Percentiles rank a stretch among this genome's conserved stretches.
phyloP scores from a whole-genome alignment of 768 basidiomycete species.

The Rhodotorula diobovata region DNA sequence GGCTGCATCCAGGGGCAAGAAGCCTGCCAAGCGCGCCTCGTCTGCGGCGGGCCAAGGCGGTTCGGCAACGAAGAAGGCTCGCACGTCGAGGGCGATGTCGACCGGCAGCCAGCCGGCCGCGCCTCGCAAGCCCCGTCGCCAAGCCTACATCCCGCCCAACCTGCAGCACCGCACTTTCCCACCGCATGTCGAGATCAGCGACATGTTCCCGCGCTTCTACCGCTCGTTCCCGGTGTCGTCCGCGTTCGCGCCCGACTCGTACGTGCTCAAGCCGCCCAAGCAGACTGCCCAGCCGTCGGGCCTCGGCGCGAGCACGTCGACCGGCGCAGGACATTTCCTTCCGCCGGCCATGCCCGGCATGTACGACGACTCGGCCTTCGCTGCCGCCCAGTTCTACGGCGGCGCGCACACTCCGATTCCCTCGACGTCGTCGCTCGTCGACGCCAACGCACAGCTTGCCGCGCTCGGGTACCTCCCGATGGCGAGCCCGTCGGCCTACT shows the following conservation, averaged over 20 bases:
- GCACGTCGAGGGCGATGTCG: background rate
- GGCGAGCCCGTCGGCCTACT: background rate
- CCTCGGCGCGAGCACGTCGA: background rate
- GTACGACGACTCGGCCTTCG: slow-evolving; percentile 1
- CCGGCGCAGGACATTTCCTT: background rate
- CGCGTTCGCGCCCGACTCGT: slow-evolving; percentile 51
- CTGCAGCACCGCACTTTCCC: slow-evolving; percentile 55
- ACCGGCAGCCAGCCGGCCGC: background rate
- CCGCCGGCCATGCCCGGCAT: background rate
- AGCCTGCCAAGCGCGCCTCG: slow-evolving; percentile 4
- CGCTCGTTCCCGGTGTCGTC: slow-evolving; percentile 65
- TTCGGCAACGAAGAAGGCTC: slow-evolving; percentile 4
- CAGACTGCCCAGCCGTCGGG: background rate
- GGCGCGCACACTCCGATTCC: background rate
- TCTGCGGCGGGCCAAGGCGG: background rate
- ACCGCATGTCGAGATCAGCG: slow-evolving; percentile 51
- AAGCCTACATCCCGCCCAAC: slow-evolving; percentile 14
- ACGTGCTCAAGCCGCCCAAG: slow-evolving; percentile 11
- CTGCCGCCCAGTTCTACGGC: background rate
- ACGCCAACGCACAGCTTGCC: background rate
- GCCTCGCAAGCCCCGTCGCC: slow-evolving; percentile 28
- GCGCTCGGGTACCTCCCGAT: background rate
- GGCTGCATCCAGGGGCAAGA: slow-evolving; percentile 6
- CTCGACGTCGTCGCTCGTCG: slow-evolving; percentile 6
- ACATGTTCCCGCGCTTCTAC: slow-evolving; percentile 62